These are phyloP conservation scores for Chaetomiaceae sp. DNA, from an alignment of 2,329 filamentous ascomycete genomes.

Conservation along the genomic window DNA sequence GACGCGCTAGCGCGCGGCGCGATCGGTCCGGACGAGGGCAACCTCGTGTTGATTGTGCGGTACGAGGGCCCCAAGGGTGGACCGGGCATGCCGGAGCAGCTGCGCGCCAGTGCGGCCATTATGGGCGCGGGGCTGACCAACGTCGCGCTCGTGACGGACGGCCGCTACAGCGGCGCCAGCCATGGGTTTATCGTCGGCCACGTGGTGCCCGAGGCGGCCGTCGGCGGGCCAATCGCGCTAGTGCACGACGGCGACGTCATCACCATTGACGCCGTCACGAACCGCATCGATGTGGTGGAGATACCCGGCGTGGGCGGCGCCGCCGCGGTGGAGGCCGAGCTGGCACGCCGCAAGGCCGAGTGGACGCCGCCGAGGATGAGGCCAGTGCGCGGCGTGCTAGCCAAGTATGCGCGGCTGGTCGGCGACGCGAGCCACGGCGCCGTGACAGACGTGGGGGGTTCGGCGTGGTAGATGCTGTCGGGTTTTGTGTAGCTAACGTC, in stretches of 20 bases:
- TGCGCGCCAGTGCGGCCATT: constrained; percentile 80
- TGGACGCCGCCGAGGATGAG: constrained; percentile 64
- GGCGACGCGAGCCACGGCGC: constrained; percentile 89
- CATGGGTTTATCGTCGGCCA: constrained; percentile 95
- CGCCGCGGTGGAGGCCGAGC: constrained; percentile 37
- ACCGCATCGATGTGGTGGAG: constrained; percentile 61
- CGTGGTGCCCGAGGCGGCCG: constrained; percentile 82
- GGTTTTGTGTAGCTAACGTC: too few species aligned
- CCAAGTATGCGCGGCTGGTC: constrained; percentile 83
- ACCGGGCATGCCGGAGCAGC: constrained; percentile 92
- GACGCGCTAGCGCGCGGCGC: constrained; percentile 60
- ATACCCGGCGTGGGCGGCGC: constrained; percentile 45
- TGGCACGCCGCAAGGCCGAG: constrained; percentile 49
- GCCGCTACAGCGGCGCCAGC: constrained; percentile 78
- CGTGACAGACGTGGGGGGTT: constrained; percentile 61
- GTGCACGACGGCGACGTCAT: constrained; percentile 75
- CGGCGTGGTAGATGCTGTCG: constrained; percentile 15
- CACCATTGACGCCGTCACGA: constrained; percentile 77
- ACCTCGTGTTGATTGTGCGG: constrained; percentile 81
- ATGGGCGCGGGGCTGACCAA: constrained; percentile 88
- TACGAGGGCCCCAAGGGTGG: constrained; percentile 93
- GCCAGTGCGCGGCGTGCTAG: constrained; percentile 76
- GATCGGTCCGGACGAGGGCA: constrained; percentile 52
- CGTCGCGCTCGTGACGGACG: constrained; percentile 87
- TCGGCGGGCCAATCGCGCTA: constrained; percentile 80